A percentile compares a stretch with the other conserved stretches of the same genome.
Conservation (phyloP, 768 basidiomycete species). For the Lentinula detonsa region DNA sequence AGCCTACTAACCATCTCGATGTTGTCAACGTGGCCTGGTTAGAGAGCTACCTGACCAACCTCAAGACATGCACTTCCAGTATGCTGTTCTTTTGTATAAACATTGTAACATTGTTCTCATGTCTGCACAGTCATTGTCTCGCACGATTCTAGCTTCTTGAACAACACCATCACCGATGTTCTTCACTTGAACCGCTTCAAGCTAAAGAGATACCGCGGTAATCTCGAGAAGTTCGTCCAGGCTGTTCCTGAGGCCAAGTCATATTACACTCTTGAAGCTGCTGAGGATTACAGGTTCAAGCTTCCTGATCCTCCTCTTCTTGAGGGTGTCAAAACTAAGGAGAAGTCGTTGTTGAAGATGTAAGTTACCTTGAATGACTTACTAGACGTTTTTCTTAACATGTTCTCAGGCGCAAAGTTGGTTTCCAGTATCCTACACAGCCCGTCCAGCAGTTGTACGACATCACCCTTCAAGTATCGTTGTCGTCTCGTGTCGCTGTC, state of each 20-base stretch:
- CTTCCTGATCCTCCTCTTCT: constrained; percentile 94
- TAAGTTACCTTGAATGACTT: constrained; percentile 13
- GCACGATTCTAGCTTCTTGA: constrained; percentile 95
- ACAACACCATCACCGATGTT: constrained; percentile 97
- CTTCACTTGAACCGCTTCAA: constrained; percentile 99
- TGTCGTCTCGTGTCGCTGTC: constrained; percentile 96
- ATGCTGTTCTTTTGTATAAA: constrained; percentile 10
- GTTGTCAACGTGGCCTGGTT: constrained; percentile 98
- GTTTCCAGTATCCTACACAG: constrained; percentile 92
- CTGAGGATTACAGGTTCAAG: constrained; percentile 98
- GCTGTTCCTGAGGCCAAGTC: constrained; percentile 95
- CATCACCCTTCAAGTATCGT: constrained; percentile 93
- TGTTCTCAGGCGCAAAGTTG: constrained; percentile 68
- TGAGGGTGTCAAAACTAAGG: constrained; percentile 99
- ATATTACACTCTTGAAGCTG: constrained; percentile 94
- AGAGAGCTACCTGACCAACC: constrained; percentile 83
- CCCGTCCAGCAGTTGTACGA: constrained; percentile 87
- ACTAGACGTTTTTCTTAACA: background rate
- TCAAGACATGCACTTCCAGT: constrained; percentile 92
- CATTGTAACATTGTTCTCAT: constrained; percentile 10
- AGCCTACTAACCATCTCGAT: constrained; percentile 96
- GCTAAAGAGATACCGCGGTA: constrained; percentile 90
- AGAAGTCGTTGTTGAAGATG: constrained; percentile 96
- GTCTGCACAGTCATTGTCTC: constrained; percentile 79
- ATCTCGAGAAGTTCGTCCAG: constrained; percentile 92